Evolutionary conservation across 345 rosid genomes (phyloP), one percentile per base, ranked within the genome.

Genomic region (Gossypium anomalum): DNA sequence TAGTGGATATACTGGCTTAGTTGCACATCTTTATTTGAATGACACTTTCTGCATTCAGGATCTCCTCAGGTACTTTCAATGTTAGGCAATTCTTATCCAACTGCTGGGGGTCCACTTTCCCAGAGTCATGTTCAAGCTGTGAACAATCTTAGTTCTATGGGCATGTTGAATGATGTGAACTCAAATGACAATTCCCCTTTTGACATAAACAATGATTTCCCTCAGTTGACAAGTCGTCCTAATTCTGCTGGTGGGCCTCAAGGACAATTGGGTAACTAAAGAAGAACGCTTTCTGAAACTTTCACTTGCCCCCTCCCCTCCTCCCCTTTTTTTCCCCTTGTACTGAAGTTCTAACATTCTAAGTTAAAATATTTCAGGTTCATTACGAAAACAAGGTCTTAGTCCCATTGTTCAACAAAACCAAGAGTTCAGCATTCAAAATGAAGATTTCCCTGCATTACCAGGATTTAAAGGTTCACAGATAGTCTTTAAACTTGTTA

Each of bases 401-500:
- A 82, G 92, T 75, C 92, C 98, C 20, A 88, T 96, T 80, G 93
- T 84, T 80, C 99, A 96, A 80, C 99, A 96, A 81, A 96, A 87
- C 82, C 98, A 93, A 80, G 99, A 96, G 87, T 96, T 96, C 83
- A 93, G 99, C 90, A 96, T 96, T 72, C 98, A 93, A 88, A 96
- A 89, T 79, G 99, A 96, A 85, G 99, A 96, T 85, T 96, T 96
- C 83, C 99, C 99, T 70, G 99, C 99, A 58, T 80, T 96, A 74
- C 99, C 98, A 2, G 99, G 98, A 75, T 96, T 89, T 79, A 96
- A 93, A 88, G 99, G 99, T 95, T 86, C 79, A 56, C 61, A 16
- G 17, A 44, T 77, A n/a, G 74, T 76, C 51, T 11, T 73, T 61
- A 22, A 48, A 41, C 60, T 27, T 19, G 22, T 49, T 48, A 20